Base-by-base conservation (phyloP, 805 yeast genomes). In the Nakazawaea wyomingensis region DNA sequence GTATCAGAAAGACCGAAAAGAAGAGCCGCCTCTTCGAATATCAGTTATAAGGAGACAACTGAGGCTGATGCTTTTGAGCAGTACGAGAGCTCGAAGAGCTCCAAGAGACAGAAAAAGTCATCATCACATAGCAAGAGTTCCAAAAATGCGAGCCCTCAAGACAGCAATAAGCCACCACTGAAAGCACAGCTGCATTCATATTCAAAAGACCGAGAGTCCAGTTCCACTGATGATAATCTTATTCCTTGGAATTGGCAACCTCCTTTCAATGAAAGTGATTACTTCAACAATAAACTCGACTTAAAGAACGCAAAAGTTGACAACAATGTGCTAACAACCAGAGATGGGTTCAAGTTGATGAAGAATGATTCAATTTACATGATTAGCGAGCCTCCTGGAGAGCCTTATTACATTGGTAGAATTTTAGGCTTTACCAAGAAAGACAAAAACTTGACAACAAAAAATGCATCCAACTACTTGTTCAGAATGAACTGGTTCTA, bases 371-470 rank as follows among this genome's bases (percentile, higher is more conserved):
- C 71, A 46, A 82, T 89, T 8, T 89, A 85, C 57, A 79, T 90
- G 80, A 72, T 90, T 10, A 79, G 93, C 49, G 96, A 88, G 59
- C 96, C 96, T 1, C 88, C 96, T 0, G 93, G 96, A 2, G 96
- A 88, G 54, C 97, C 98, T 0, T 93, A 85, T 66, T 86, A 88
- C 54, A 75, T 93, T 34, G 98, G 95, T 1, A 69, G 91, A 33
- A 72, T 91, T 31, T 75, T 86, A 69, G 93, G 90, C 13, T 87
- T 89, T 51, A 70, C 68, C 3, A 60, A 60, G 39, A 72, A 66
- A 50, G 70, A 66, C 41, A 61, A 59, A 42, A 45, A 40, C 21
- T 33, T 48, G 20, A 52, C 51, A 2, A 51, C 62, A 30, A 72
- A 69, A 44, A 69, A 71, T 7, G 82, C 84, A 2, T 71, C 70